These are phyloP conservation scores for Stylosanthes scabra DNA, from an alignment of 331 rosid genomes.

Conservation along the genomic window DNA sequence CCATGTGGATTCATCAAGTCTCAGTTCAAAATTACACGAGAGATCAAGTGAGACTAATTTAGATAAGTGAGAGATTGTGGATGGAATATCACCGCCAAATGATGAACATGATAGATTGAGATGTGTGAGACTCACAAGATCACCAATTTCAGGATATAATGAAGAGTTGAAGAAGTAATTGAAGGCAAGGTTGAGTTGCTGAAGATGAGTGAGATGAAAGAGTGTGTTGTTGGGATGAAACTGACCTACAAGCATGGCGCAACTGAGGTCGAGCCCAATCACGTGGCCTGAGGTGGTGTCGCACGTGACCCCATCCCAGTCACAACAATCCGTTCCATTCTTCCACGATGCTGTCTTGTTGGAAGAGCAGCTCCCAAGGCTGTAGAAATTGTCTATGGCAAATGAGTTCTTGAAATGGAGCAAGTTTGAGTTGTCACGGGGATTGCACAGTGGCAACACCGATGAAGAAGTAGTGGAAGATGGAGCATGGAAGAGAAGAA, in stretches of 20 bases:
- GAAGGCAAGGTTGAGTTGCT: background rate
- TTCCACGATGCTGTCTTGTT: no score
- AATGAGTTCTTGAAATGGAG: no score
- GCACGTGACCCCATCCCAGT: background rate
- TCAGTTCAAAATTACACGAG: background rate
- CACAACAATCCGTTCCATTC: background rate
- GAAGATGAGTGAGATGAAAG: background rate
- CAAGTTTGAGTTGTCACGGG: no score
- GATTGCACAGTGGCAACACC: no score
- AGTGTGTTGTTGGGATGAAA: background rate
- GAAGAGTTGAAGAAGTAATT: conserved; percentile 21
- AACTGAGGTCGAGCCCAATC: background rate
- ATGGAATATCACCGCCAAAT: conserved; percentile 12
- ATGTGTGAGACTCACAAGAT: conserved; percentile 12
- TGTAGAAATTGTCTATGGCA: no score
- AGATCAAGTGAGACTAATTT: conserved; percentile 36
- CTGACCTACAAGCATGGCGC: background rate
- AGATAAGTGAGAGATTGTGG: conserved; percentile 34
- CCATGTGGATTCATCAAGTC: no score
- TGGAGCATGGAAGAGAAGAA: no score
- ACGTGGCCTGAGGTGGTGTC: background rate
- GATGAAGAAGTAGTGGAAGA: no score
- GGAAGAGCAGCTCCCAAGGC: no score
- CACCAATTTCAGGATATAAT: background rate
- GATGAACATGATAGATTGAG: background rate